Base-by-base conservation (phyloP, 345 rosid species). In the Gossypium australe region DNA sequence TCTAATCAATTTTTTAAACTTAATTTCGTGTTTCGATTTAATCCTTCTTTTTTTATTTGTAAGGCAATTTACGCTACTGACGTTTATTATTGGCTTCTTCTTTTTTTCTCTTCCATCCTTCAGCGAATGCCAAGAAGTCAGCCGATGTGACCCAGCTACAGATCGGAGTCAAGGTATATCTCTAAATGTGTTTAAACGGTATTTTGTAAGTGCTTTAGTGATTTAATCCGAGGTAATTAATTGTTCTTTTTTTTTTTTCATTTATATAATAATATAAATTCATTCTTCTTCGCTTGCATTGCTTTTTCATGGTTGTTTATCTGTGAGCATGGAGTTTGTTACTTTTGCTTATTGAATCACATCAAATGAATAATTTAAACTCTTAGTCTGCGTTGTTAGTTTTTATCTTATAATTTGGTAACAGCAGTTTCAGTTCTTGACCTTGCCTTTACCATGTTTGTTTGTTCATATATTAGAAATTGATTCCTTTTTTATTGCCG, bases 131-230 rank as follows among this genome's bases (percentile, higher is more conserved):
- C 45, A 92, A 87, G 86, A 89, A 85, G 27, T 89, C 92, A 3
- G 88, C 80, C 56, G 97, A 92, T 77, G 97, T 94, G 20, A 89
- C 89, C 18, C 89, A 90, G 82, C 78, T 94, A 47, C 98, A 94
- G 84, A 90, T 94, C 85, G 98, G 98, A 38, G 92, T 94, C 53
- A 94, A 88, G 98, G 98, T 92, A 53, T 63, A 52, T 74, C 49
- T 64, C 62, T 16, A 49, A 56, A 13, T 13, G 1, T 9, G 34
- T 34, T 34, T 10, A 68, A 45, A 12, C 20, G 25, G 16, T 29
- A 16, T 44, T 18, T 45, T 1, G 38, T 11, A 10, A 20, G 34
- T 11, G 41, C 13, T 49, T 3, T 20, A 22, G 72, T 13, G 18
- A 20, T 48, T 24, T 48, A 52, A 45, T 68, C 41, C 7, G 41